A percentile compares a stretch with the other conserved stretches of the same genome.
These are phyloP conservation scores for Ceratocystis albifundus DNA, from an alignment of 2,329 filamentous ascomycete genomes.

Conservation along the genomic window DNA sequence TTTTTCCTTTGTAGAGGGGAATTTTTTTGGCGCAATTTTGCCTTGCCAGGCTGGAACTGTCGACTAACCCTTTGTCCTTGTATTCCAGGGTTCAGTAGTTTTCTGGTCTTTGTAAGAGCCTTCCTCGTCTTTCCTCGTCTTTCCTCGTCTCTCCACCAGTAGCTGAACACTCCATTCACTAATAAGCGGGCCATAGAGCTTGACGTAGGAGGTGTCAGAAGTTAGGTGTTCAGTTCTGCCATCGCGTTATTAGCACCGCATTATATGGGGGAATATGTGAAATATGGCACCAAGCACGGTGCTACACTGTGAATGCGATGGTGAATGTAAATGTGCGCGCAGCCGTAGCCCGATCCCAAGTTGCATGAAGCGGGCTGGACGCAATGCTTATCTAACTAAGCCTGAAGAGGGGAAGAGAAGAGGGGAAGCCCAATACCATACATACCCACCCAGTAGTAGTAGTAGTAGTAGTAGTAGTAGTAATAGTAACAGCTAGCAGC, in stretches of 20 bases:
- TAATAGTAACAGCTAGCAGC: no score
- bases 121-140: no score
- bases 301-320: not conserved
- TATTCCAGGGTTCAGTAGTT: not conserved
- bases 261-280: no score
- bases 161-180: not conserved
- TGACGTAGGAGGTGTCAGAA: not conserved
- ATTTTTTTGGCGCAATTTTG: not conserved
- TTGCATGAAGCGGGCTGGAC: no score
- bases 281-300: not conserved
- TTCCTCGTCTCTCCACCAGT: not conserved
- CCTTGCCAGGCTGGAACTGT: not conserved
- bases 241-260: not conserved
- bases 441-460: not conserved
- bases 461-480: no score
- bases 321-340: not conserved
- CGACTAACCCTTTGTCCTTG: not conserved
- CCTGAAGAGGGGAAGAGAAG: not conserved
- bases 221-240: not conserved
- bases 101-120: not conserved
- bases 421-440: not conserved
- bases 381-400: not conserved
- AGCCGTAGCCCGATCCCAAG: no score
- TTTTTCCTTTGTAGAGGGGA: not conserved
- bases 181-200: not conserved